phyloP scores from a whole-genome alignment of 192 early-diverging fungal genomes.

The Backusella liffmaniae region DNA sequence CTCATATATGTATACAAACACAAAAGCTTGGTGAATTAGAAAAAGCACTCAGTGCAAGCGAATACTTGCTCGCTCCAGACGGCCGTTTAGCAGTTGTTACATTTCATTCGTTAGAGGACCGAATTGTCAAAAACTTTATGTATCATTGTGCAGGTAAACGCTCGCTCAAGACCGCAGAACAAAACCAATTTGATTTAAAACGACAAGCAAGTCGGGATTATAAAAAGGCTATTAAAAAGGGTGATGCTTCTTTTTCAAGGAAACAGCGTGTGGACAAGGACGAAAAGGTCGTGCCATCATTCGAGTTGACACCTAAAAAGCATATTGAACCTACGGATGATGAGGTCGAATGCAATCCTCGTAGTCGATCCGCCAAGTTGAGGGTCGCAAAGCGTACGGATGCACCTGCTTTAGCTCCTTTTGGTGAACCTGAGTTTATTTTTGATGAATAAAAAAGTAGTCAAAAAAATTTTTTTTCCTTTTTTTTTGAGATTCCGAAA shows the following conservation, averaged over 20 bases:
- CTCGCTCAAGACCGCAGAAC: conserved; percentile 21
- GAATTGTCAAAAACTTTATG: conserved; percentile 67
- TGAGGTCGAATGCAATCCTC: conserved; percentile 56
- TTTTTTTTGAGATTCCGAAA: not conserved
- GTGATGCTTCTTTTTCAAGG: not conserved
- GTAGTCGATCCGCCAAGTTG: conserved; percentile 57
- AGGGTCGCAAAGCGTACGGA: conserved; percentile 34
- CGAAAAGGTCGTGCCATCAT: conserved; percentile 19
- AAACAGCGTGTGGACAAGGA: not conserved
- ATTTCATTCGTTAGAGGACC: conserved; percentile 76
- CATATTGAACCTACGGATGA: conserved; percentile 44
- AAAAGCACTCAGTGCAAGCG: conserved; percentile 49
- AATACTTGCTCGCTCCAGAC: conserved; percentile 48
- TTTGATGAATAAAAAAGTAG: not conserved
- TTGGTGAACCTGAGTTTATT: not conserved
- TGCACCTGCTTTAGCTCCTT: conserved; percentile 25
- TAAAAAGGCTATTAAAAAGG: not conserved
- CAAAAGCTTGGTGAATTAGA: conserved; percentile 53
- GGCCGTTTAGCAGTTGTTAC: conserved; percentile 61
- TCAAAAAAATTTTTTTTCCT: not conserved
- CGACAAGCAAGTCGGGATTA: conserved; percentile 24
- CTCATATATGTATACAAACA: not conserved
- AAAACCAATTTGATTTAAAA: conserved; percentile 32
- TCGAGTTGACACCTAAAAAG: conserved; percentile 34
- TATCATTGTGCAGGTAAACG: conserved; percentile 32